Conservation (phyloP, 2,329 filamentous ascomycete genomes). For the Colletotrichum lentis region DNA sequence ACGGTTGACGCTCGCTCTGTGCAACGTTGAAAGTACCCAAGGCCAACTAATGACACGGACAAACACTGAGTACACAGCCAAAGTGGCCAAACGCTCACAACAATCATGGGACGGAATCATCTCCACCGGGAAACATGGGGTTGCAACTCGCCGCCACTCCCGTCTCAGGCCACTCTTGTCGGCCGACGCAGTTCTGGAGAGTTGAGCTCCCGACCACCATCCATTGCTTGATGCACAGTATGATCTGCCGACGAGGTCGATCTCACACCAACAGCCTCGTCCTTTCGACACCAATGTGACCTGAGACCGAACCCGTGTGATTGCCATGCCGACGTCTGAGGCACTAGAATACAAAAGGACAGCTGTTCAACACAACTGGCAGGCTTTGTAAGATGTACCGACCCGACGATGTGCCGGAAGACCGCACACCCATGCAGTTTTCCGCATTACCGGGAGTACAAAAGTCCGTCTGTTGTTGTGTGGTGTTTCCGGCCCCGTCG, state of each 20-base stretch:
- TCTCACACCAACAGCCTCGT: constrained; percentile 1
- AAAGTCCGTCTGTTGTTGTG: too few relatives aligned
- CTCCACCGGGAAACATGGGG: constrained; percentile 15
- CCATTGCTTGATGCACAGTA: neutral
- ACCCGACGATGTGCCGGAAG: too few relatives aligned
- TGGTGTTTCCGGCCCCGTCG: too few relatives aligned
- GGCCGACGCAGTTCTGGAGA: neutral
- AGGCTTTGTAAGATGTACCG: too few relatives aligned
- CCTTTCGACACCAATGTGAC: constrained; percentile 1
- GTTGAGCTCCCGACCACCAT: neutral
- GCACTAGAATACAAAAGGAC: too few relatives aligned
- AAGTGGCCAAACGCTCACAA: constrained; percentile 19
- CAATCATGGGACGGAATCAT: constrained; percentile 14
- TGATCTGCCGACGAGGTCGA: neutral
- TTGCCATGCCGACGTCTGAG: constrained; percentile 5
- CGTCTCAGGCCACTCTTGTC: constrained; percentile 8
- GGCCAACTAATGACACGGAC: neutral
- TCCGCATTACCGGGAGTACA: too few relatives aligned
- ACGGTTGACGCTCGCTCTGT: too few relatives aligned
- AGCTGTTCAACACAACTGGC: too few relatives aligned
- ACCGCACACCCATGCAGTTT: too few relatives aligned
- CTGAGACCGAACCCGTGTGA: constrained; percentile 29
- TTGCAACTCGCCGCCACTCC: constrained; percentile 3
- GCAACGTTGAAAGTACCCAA: neutral
- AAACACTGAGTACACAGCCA: neutral